phyloP scores from a whole-genome alignment of 2,329 filamentous ascomycete species.

The Cadophora luteo-olivacea region DNA sequence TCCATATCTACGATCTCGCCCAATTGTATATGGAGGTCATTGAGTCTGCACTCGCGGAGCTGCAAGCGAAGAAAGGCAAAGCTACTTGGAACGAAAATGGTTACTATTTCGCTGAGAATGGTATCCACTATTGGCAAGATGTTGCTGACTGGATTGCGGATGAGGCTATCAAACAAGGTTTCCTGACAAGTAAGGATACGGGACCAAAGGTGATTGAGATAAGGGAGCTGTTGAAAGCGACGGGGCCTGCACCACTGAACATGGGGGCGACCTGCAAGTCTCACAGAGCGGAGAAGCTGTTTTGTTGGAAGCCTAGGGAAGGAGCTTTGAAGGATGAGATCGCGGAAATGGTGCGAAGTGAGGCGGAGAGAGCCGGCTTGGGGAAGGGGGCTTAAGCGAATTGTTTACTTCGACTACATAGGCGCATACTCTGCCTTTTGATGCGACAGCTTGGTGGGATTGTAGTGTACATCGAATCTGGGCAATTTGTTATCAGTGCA shows the following conservation, averaged over 20 bases:
- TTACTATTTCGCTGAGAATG: slow-evolving; percentile 73
- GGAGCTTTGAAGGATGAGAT: background rate
- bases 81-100: slow-evolving; percentile 61
- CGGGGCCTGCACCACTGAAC: background rate
- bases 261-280: background rate
- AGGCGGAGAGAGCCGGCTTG: background rate
- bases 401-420: background rate
- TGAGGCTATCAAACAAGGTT: slow-evolving; percentile 60
- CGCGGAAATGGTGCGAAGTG: background rate
- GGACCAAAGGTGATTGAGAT: background rate
- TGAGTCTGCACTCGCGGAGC: slow-evolving; percentile 51
- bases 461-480: too few species aligned
- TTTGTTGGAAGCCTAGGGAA: background rate
- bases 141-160: slow-evolving; percentile 61
- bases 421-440: too few species aligned
- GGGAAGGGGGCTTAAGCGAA: background rate
- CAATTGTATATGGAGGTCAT: slow-evolving; percentile 58
- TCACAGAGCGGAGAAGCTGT: background rate
- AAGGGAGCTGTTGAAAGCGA: background rate
- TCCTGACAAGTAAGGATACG: background rate
- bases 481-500: too few species aligned
- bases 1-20: slow-evolving; percentile 65
- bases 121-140: slow-evolving; percentile 68
- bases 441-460: too few species aligned
- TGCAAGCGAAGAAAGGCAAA: slow-evolving; percentile 43